These are phyloP conservation scores for Globisporangium apiculatum DNA, from an alignment of 352 stramenopile species.

Conservation along the genomic window DNA sequence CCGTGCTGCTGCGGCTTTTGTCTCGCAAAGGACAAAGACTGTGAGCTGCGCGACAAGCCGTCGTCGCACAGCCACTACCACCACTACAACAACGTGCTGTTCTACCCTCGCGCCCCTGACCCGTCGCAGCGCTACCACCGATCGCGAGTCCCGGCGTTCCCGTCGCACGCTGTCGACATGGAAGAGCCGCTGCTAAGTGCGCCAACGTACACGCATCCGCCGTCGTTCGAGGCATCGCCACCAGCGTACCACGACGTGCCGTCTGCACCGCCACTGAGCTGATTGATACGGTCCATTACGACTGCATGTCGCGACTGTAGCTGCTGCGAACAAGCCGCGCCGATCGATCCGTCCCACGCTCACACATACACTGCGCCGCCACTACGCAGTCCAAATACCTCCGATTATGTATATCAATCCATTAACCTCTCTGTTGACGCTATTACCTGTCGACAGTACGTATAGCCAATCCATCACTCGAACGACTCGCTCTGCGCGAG, in stretches of 20 bases:
- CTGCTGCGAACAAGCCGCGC: no score
- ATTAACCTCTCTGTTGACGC: no score
- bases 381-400: no score
- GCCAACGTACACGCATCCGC: conserved; percentile 30
- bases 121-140: no score
- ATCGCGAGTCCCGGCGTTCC: conserved; percentile 16
- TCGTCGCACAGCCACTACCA: not conserved
- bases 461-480: conserved; percentile 1
- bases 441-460: no score
- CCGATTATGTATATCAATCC: no score
- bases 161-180: conserved; percentile 44
- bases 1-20: conserved; percentile 41
- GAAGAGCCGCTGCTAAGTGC: conserved; percentile 52
- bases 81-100: conserved; percentile 3
- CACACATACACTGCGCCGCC: no score
- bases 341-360: no score
- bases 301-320: no score
- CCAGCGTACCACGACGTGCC: conserved; percentile 57
- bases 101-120: not conserved
- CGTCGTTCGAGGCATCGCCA: conserved; percentile 21
- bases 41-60: not conserved
- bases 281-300: not conserved
- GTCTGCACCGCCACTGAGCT: conserved; percentile 52
- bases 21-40: conserved; percentile 10
- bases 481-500: conserved; percentile 13